These are phyloP conservation scores for Yamadazyma kanchanaburiensis DNA, from an alignment of 1,139 yeast species.

Conservation along the genomic window DNA sequence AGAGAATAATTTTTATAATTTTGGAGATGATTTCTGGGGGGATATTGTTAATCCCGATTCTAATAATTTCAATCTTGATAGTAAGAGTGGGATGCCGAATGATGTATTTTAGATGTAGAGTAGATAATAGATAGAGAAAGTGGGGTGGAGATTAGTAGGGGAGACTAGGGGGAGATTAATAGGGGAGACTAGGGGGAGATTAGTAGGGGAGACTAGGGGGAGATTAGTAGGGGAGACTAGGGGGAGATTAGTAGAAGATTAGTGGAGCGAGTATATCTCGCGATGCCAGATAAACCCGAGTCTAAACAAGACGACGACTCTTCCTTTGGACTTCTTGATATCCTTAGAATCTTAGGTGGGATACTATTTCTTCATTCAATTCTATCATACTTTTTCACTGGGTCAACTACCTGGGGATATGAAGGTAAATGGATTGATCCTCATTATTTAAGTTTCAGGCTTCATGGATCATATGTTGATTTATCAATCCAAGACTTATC, in stretches of 20 bases:
- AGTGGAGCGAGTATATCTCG: too few species aligned
- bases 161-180: too few species aligned
- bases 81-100: slow-evolving; percentile 18
- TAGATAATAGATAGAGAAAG: too few species aligned
- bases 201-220: too few species aligned
- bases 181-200: too few species aligned
- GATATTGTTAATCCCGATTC: slow-evolving; percentile 35
- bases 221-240: too few species aligned
- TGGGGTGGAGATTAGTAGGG: too few species aligned
- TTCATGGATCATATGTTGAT: slow-evolving; percentile 18
- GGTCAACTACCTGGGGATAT: slow-evolving; percentile 51
- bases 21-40: slow-evolving; percentile 46
- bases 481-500: slow-evolving; percentile 50
- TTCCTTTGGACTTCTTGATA: slow-evolving; percentile 37
- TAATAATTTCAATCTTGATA: slow-evolving; percentile 36
- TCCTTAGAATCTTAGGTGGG: slow-evolving; percentile 46
- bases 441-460: slow-evolving; percentile 31
- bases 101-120: slow-evolving; percentile 28
- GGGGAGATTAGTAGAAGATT: too few species aligned
- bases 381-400: slow-evolving; percentile 50
- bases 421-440: slow-evolving; percentile 50
- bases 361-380: slow-evolving; percentile 44
- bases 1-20: slow-evolving; percentile 28
- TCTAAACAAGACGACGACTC: too few species aligned
- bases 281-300: too few species aligned